Evolutionary conservation across 176 grass and related monocot genomes (phyloP).

Genomic region (Coix lacrymajobi): DNA sequence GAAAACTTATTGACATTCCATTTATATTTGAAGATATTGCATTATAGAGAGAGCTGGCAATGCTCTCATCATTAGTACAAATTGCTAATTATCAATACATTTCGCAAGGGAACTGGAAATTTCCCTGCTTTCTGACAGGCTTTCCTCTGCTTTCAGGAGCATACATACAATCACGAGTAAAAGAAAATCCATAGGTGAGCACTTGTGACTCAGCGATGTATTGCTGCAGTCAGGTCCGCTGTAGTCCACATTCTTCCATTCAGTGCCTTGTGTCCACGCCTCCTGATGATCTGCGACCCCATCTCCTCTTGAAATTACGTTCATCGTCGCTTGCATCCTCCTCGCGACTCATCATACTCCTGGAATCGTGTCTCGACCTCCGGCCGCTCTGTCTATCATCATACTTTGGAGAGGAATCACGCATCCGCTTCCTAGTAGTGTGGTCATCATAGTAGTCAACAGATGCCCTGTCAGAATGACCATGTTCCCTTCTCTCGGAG

Average conservation of each 20-base stretch:
- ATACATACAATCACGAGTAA: neutral
- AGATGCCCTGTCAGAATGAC: neutral
- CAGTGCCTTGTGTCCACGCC: neutral
- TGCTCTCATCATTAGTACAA: neutral
- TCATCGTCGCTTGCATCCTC: slow-evolving; percentile 47
- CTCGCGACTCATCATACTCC: neutral
- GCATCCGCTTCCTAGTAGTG: slow-evolving; percentile 27
- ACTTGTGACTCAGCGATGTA: neutral
- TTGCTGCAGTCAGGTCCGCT: neutral
- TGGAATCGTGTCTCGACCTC: slow-evolving; percentile 29
- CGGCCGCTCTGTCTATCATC: neutral
- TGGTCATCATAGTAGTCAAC: slow-evolving; percentile 6
- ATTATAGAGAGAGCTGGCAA: slow-evolving; percentile 9
- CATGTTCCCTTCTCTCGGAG: slow-evolving; percentile 1
- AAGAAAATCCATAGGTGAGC: neutral
- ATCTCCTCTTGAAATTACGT: slow-evolving; percentile 46
- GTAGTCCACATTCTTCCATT: neutral
- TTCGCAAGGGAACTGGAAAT: neutral
- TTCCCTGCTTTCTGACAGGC: neutral
- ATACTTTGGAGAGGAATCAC: neutral
- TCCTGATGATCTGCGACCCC: slow-evolving; percentile 21
- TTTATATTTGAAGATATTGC: neutral
- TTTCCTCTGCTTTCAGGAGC: neutral
- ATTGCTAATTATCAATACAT: neutral
- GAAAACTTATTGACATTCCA: neutral